Evolutionary conservation across 2,329 filamentous ascomycete genomes (phyloP), one percentile per base, ranked within the genome.

Genomic region (Aspergillaceae sp.): DNA sequence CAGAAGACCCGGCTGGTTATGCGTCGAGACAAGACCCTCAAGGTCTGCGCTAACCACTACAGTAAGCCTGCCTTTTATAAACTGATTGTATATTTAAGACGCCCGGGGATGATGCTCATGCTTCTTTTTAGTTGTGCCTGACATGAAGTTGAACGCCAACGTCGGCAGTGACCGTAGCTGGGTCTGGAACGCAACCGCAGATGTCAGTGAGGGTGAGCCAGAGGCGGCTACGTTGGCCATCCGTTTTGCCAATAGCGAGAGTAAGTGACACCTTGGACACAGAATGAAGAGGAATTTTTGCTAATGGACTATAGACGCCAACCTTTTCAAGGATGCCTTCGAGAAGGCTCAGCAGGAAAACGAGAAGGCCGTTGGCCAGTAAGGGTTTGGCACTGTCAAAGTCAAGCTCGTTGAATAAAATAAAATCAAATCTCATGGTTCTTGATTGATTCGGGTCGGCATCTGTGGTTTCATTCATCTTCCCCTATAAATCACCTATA

Each of bases 21-120:
- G 92, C 86, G 92, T 70, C 82, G 92, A 68, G 92, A 98, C 78
- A 97, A 97, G 87, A 98, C 92, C 51, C 83, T 97, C 75, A 98
- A 98, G 81, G 92, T 98, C 73, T 98, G 92, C 84, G 92, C 92
- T 67, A 98, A 98, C 79, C 92, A 98, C 80, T 98, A 98, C 74
- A 84, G 90, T 95, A 83, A 63, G 86, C 75, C 30, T 19, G 4
- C 19, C 19, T 26, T 37, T 34, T 29, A 19, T 19, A 19, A 19
- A 19, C 19, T 19, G 19, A 19, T 19, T 19, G 1, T 19, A 19
- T 19, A 19, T 1, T 2, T 19, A 19, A 19, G 19, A 19, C 2
- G 19, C 19, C 19, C 19, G 19, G 19, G 19, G 19, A 36, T 46
- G 47, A 36, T 58, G 43, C 52, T 66, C 44, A 62, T 49, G 40